Evolutionary conservation across 306 rosid genomes (phyloP), one percentile per base, ranked within the genome.

Genomic region (Styphnolobium japonicum): DNA sequence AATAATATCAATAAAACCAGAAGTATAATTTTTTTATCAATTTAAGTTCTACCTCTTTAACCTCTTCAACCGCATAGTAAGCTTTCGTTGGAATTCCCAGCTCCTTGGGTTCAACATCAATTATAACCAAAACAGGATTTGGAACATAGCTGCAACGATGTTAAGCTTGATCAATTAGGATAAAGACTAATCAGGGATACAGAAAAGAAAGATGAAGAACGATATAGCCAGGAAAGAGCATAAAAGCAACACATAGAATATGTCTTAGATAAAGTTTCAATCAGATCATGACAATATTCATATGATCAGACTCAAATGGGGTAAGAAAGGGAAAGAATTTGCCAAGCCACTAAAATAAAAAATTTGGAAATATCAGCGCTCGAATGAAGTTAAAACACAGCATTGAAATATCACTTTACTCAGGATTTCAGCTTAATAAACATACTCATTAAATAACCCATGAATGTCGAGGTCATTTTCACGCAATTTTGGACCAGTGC

Each of bases 71-170:
- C 1, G 85, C 98, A 80, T 84, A 92, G 85, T 94, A 94, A 49
- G 98, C 98, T 83, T 94, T 94, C n/a, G 97, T 92, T 62, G 98
- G 98, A 80, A 94, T 94, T 71, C 98, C 98, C 76, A 92, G 76
- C 82, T 92, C 98, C 88, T 90, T 94, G 7, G 98, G 96, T 77
- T 90, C 96, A 51, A 94, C 98, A 80, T 92, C 98, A 76, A 94
- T 92, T 64, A 92, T 92, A 74, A 94, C 94, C 87, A 94, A 83
- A 22, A 94, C 93, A 15, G 98, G 98, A 83, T 94, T 94, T 55
- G 97, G 89, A 40, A 86, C 94, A 83, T 92, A 94, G 82, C 98
- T 94, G 80, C 85, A 84, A 57, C 2, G 43, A 36, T 76, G 49
- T 27, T 42, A 57, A 68, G 82, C 19, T 31, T 43, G 82, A 36